These are phyloP conservation scores for Penicillium freii DNA, from an alignment of 2,329 filamentous ascomycete genomes.

Conservation along the genomic window DNA sequence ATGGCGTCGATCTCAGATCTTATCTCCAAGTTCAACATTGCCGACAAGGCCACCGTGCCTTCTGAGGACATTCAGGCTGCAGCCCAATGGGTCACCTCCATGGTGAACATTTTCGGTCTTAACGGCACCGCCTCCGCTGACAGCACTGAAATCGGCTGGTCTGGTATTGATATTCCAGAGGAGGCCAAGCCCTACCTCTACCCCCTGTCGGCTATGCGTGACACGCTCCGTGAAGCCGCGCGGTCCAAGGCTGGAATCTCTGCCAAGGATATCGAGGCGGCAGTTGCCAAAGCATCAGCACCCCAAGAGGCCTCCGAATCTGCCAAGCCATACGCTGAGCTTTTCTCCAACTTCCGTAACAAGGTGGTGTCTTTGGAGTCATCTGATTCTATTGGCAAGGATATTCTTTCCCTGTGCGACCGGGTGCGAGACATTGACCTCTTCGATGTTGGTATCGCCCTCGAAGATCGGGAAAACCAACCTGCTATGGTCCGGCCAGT, in stretches of 20 bases:
- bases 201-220: constrained; percentile 57
- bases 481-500: constrained; percentile 72
- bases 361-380: constrained; percentile 39
- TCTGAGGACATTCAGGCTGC: constrained; percentile 52
- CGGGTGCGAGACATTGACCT: constrained; percentile 76
- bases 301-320: constrained; percentile 27
- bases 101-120: constrained; percentile 82
- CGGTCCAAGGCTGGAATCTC: constrained; percentile 49
- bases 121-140: constrained; percentile 42
- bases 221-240: constrained; percentile 57
- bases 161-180: constrained; percentile 61
- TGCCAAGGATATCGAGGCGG: constrained; percentile 38
- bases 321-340: constrained; percentile 48
- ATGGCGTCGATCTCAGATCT: constrained; percentile 77
- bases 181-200: constrained; percentile 61
- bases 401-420: constrained; percentile 74
- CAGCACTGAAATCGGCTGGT: constrained; percentile 58
- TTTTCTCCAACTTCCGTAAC: constrained; percentile 45
- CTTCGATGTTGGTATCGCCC: constrained; percentile 78
- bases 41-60: constrained; percentile 47
- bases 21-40: constrained; percentile 71
- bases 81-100: constrained; percentile 76
- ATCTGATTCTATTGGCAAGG: constrained; percentile 61
- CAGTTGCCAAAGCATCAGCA: constrained; percentile 33
- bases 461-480: constrained; percentile 72